phyloP scores from a whole-genome alignment of 2,329 filamentous ascomycete genomes.

The Paraconiothyrium brasiliense region DNA sequence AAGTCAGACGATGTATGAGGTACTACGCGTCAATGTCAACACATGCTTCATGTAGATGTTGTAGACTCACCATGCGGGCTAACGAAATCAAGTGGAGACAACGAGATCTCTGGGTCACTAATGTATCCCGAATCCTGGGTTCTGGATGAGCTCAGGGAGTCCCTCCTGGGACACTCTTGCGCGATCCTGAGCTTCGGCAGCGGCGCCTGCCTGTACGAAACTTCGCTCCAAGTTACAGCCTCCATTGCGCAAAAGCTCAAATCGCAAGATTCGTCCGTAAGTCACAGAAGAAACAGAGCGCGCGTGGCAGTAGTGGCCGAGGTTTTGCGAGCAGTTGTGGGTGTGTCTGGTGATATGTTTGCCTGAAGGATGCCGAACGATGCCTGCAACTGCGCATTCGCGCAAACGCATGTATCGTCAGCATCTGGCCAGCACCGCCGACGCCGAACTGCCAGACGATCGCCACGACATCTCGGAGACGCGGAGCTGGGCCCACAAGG shows the following conservation, averaged over 20 bases:
- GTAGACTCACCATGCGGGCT: conserved; percentile 25
- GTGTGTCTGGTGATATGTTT: conserved; percentile 13
- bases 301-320: neutral
- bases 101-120: conserved; percentile 37
- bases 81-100: conserved; percentile 36
- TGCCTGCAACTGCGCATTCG: conserved; percentile 19
- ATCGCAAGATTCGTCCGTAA: neutral
- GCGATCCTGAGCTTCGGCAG: conserved; percentile 32
- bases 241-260: conserved; percentile 21
- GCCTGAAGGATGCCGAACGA: conserved; percentile 16
- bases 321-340: neutral
- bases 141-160: conserved; percentile 38
- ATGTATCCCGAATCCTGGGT: conserved; percentile 45
- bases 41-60: neutral
- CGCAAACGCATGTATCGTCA: conserved; percentile 19
- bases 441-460: conserved; percentile 14
- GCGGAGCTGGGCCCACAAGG: conserved; percentile 18
- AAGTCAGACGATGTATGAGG: conserved; percentile 16
- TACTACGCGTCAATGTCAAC: conserved; percentile 19
- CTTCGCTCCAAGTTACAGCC: conserved; percentile 10
- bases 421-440: conserved; percentile 11
- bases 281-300: neutral
- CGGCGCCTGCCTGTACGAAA: conserved; percentile 16
- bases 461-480: conserved; percentile 15
- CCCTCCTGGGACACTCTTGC: conserved; percentile 30